phyloP scores from a whole-genome alignment of 129 eudicot genomes.

The Daucus carota region DNA sequence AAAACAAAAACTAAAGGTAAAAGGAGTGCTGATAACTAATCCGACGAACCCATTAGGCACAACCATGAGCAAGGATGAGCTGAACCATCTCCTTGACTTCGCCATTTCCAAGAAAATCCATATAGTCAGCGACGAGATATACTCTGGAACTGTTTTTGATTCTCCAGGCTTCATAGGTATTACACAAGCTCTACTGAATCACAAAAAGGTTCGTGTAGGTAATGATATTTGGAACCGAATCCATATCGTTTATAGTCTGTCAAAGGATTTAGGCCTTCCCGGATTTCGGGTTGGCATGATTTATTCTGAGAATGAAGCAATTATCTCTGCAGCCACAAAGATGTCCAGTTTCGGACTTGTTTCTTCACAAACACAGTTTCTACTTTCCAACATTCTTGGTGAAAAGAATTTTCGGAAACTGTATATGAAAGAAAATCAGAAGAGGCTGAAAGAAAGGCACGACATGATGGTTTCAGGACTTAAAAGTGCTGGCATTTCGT shows the following conservation, averaged over 20 bases:
- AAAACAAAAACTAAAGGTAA: conserved; percentile 17
- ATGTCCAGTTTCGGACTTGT: conserved; percentile 67
- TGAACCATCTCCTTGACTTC: conserved; percentile 19
- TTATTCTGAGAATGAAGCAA: conserved; percentile 39
- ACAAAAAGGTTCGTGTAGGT: not conserved
- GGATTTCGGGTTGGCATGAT: conserved; percentile 58
- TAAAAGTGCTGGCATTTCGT: conserved; percentile 20
- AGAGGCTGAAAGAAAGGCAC: conserved; percentile 32
- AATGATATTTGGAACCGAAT: conserved; percentile 9
- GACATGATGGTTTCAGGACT: conserved; percentile 32
- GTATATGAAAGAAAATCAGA: conserved; percentile 31
- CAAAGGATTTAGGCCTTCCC: conserved; percentile 50
- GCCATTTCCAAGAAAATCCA: conserved; percentile 20
- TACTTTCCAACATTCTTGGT: conserved; percentile 39
- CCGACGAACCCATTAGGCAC: conserved; percentile 40
- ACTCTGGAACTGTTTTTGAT: conserved; percentile 28
- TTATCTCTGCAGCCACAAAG: conserved; percentile 49
- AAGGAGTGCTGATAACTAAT: conserved; percentile 32
- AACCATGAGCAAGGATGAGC: conserved; percentile 17
- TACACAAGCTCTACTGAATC: conserved; percentile 6
- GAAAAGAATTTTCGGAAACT: conserved; percentile 35
- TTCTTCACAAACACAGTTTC: conserved; percentile 57
- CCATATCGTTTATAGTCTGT: conserved; percentile 30
- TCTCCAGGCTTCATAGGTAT: conserved; percentile 21
- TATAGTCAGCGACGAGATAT: conserved; percentile 31